These are phyloP conservation scores for Gardenia jasminoides DNA, from an alignment of 257 asterid species.

Conservation along the genomic window DNA sequence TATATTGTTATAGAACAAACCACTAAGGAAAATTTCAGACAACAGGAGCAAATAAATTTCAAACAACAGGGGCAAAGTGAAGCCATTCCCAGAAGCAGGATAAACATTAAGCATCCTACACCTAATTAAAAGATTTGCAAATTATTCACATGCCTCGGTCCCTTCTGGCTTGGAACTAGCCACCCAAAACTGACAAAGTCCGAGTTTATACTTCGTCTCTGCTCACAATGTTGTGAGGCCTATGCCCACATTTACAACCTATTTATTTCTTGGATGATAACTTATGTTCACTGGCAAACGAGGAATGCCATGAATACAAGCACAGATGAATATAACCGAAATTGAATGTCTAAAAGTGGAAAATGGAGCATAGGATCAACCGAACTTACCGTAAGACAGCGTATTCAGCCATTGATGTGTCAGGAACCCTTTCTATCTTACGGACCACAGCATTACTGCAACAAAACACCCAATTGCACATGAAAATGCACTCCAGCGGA, in stretches of 20 bases:
- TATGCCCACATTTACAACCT: background rate
- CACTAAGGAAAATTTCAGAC: background rate
- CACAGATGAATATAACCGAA: background rate
- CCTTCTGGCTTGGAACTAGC: background rate
- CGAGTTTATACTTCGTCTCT: background rate
- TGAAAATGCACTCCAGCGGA: background rate
- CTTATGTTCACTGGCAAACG: background rate
- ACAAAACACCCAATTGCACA: conserved; percentile 13
- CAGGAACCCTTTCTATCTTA: conserved; percentile 50
- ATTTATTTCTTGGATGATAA: background rate
- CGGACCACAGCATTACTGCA: conserved; percentile 73
- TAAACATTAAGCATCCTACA: background rate
- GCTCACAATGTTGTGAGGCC: background rate
- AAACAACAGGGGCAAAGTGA: background rate
- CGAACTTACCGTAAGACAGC: conserved; percentile 53
- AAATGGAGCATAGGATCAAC: background rate
- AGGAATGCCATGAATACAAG: background rate
- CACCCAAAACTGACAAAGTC: background rate
- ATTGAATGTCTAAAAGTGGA: background rate
- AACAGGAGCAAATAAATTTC: background rate
- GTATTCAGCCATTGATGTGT: conserved; percentile 50
- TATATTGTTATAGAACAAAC: background rate
- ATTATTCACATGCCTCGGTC: background rate
- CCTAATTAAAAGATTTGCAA: background rate
- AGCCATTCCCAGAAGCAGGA: background rate